These are phyloP conservation scores for Symbiodinium pilosum DNA, from an alignment of 73 alveolate genomes.

Conservation along the genomic window DNA sequence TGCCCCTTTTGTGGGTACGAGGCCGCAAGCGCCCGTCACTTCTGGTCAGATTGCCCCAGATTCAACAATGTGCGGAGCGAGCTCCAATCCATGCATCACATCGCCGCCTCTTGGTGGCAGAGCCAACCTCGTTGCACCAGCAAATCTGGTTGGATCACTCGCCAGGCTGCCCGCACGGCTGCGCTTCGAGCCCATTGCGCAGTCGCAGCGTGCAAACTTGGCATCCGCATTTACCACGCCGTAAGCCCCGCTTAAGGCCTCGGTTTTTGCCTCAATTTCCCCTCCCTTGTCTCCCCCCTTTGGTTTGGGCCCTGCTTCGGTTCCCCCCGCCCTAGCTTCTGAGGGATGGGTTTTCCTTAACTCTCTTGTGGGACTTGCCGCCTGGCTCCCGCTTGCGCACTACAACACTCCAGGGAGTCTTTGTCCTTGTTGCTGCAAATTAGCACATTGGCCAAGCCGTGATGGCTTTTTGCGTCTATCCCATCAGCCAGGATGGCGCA, in stretches of 20 bases:
- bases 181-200: background rate
- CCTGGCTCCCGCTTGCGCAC: no score
- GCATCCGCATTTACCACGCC: background rate
- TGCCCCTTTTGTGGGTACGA: background rate
- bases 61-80: background rate
- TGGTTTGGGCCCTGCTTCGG: background rate
- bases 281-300: background rate
- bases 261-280: background rate
- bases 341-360: background rate
- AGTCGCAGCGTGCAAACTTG: background rate
- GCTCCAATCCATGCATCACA: background rate
- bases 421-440: background rate
- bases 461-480: background rate
- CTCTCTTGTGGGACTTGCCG: background rate
- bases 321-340: background rate
- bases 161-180: background rate
- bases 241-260: background rate
- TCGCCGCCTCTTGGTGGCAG: background rate
- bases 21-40: background rate
- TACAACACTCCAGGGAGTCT: background rate
- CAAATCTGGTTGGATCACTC: background rate
- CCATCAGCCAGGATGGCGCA: background rate
- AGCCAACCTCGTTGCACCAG: background rate
- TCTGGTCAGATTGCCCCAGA: background rate
- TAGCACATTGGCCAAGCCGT: background rate